Base-by-base conservation (phyloP, 1,284 basidiomycete genomes). In the Puccinia novopanici region DNA sequence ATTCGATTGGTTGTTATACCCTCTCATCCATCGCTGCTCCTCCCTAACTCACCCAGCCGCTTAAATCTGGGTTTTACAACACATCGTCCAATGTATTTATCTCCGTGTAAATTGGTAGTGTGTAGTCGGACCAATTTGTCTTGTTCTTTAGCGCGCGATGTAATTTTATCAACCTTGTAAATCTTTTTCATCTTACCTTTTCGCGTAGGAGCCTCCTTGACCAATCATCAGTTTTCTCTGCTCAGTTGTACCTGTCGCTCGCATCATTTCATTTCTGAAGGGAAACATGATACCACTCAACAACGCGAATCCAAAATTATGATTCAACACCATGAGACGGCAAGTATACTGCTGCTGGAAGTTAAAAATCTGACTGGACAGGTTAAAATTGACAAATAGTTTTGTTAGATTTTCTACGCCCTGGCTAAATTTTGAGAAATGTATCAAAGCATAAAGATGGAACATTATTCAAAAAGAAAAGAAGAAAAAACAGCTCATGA, bases 91-190 rank as follows among this genome's bases (percentile, higher is more conserved):
- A 42, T 67, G 63, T 67, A 40, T 27, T 67, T n/a, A 45, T 42
- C 63, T 45, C 42, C 40, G 37, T 65, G 61, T 65, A 65, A 65
- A 65, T 40, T 42, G 61, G 10, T 24, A 42, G 61, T 65, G 61
- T 48, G 40, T 45, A 42, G 19, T 42, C n/a, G 63, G 63, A 67
- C 45, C 22, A 13, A 19, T 45, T 15, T 22, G 13, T 67, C 48
- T 67, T 45, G 24, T 27, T 27, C 15, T 57, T 24, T n/a, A 48
- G 13, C 40, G 2, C 45, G 9, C 27, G 12, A 2, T 67, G 63
- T 67, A 67, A 45, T 67, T 48, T 45, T 67, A 67, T 67, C 40
- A 24, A 67, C 63, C 40, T 67, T 67, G 63, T 67, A 67, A n/a
- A 67, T 42, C 40, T 19, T 22, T 15, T 40, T 17, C 59, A 37